Conservation (phyloP, 1,284 basidiomycete genomes). For the Trichosporon ovoides region DNA sequence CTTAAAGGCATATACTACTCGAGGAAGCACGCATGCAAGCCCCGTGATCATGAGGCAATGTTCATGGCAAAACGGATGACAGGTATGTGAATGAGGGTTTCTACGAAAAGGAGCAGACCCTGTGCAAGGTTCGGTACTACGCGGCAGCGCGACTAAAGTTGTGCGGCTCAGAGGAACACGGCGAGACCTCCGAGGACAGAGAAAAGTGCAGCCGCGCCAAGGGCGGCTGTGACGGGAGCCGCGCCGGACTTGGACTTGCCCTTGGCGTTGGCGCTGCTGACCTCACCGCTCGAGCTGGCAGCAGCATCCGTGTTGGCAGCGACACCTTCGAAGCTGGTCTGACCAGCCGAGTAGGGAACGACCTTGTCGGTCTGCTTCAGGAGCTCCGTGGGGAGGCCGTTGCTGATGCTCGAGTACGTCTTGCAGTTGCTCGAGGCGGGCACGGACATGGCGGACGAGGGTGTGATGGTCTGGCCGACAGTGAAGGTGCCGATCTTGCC, state of each 20-base stretch:
- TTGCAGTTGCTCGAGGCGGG: slow-evolving; percentile 47
- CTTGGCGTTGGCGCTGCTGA: slow-evolving; percentile 13
- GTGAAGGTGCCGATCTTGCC: slow-evolving; percentile 37
- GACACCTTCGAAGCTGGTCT: slow-evolving; percentile 17
- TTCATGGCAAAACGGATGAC: no score
- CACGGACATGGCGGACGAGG: slow-evolving; percentile 36
- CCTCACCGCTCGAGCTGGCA: slow-evolving; percentile 20
- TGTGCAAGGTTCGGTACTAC: not conserved
- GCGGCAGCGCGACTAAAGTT: not conserved
- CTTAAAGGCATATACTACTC: no score
- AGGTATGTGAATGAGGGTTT: no score
- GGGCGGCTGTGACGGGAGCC: slow-evolving; percentile 3
- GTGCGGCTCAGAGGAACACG: not conserved
- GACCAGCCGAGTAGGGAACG: not conserved
- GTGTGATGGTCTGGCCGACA: slow-evolving; percentile 46
- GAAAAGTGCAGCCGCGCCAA: slow-evolving; percentile 6
- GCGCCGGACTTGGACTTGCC: slow-evolving; percentile 4
- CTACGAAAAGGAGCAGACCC: no score
- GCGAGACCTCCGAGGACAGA: not conserved
- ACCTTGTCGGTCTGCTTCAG: slow-evolving; percentile 12
- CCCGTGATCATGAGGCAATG: no score
- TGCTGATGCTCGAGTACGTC: slow-evolving; percentile 44
- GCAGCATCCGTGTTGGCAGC: slow-evolving; percentile 9
- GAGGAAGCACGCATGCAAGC: no score
- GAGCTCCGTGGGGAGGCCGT: slow-evolving; percentile 30